A percentile compares a stretch with the other conserved stretches of the same genome.
Conservation (phyloP, 345 rosid genomes). For the Ailanthus altissimus region DNA sequence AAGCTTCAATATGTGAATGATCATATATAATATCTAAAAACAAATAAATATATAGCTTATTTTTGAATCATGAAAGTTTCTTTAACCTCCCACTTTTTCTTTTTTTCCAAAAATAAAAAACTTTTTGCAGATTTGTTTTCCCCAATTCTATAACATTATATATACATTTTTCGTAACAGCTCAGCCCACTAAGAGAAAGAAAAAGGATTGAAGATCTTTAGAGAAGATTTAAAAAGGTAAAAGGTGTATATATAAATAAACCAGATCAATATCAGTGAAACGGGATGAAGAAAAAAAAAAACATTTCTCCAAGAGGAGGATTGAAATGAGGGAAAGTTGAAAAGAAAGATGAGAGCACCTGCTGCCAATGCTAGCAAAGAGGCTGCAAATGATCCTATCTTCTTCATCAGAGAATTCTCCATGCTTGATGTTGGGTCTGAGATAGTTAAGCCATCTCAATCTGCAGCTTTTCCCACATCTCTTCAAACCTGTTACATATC, state of each 20-base stretch:
- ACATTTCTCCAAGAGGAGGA: background rate
- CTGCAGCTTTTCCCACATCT: constrained; percentile 97
- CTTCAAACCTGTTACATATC: constrained; percentile 51
- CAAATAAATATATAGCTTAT: constrained; percentile 22
- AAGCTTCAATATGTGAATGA: background rate
- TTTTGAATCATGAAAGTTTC: constrained; percentile 31
- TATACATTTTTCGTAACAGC: background rate
- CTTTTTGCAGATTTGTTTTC: background rate
- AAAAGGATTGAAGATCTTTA: background rate
- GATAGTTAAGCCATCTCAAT: constrained; percentile 88
- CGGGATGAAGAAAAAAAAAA: background rate
- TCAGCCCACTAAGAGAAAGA: background rate
- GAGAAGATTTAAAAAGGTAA: background rate
- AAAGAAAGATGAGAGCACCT: constrained; percentile 40
- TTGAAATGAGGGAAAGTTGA: background rate
- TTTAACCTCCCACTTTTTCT: background rate
- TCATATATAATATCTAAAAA: background rate
- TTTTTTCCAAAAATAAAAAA: background rate
- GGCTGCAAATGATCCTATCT: constrained; percentile 67
- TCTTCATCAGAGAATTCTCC: constrained; percentile 88
- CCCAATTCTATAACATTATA: background rate
- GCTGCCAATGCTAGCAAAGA: constrained; percentile 83
- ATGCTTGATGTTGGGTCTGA: constrained; percentile 87
- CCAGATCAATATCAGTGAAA: background rate
- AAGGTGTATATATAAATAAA: background rate